Evolutionary conservation across 495 filamentous ascomycete genomes (phyloP), one percentile per base, ranked within the genome.

Genomic region (Penicillium riverlandense): DNA sequence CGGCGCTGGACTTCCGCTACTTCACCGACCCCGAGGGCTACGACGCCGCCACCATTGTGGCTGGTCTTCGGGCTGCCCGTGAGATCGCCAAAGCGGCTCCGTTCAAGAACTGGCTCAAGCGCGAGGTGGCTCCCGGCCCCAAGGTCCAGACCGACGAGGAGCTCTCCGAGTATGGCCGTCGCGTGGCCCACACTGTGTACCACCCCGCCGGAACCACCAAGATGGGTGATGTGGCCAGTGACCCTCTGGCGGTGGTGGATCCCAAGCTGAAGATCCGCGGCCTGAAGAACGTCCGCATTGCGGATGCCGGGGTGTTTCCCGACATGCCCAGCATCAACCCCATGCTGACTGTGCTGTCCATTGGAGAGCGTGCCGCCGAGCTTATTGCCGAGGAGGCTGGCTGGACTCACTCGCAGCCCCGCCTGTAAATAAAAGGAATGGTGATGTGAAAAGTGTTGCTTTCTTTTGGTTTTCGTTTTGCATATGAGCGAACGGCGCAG

Each of bases 171-270:
- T 90, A 90, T 58, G 85, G 78, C 28, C 72, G 86, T 29, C 75
- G 74, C 28, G 85, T 79, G 3, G 86, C 86, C 11, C 86, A 90
- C 59, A 92, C 86, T 1, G 86, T 92, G 6, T 92, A 92, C 59
- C 87, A 92, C 60, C 87, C 87, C 0, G 84, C 84, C 29, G 86
- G 87, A 40, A 92, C 87, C 22, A 89, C 87, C 39, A 90, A 86
- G 72, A 92, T 92, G 87, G 87, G 87, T 13, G 76, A 86, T 58
- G 60, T 78, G 8, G 55, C 57, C 11, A 70, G 67, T 30, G 84
- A 90, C 52, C 67, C 70, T 31, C 58, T 83, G 62, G 86, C 78
- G 8, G 81, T 85, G 12, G 81, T 85, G n/a, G 78, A 85, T 54
- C 58, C 61, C 14, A 53, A 73, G 45, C 54, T 85, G 45, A 73